Conservation (phyloP, 768 basidiomycete species). For the Exidia glandulosa region DNA sequence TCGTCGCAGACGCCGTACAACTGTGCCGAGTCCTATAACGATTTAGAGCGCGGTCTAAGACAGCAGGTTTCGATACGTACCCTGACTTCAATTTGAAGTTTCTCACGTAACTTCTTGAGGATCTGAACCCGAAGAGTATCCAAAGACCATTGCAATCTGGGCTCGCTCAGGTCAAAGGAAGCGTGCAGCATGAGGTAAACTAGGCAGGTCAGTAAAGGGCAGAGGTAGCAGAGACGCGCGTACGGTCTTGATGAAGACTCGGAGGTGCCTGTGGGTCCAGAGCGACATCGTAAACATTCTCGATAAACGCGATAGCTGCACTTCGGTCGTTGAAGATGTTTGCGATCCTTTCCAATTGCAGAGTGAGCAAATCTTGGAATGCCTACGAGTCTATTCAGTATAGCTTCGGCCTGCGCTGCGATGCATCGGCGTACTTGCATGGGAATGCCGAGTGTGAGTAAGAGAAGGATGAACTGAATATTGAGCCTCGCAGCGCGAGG, state of each 20-base stretch:
- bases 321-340: slow-evolving; percentile 6
- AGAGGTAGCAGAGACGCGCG: background rate
- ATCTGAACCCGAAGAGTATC: slow-evolving; percentile 8
- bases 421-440: slow-evolving; percentile 2
- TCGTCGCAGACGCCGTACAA: slow-evolving; percentile 14
- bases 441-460: slow-evolving; percentile 9
- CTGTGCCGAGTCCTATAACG: slow-evolving; percentile 8
- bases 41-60: background rate
- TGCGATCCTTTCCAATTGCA: slow-evolving; percentile 9
- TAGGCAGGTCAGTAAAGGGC: background rate
- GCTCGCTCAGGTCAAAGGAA: slow-evolving; percentile 14
- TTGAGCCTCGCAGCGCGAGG: slow-evolving; percentile 11
- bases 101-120: slow-evolving; percentile 9
- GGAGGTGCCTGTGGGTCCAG: background rate
- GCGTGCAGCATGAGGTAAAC: slow-evolving; percentile 13
- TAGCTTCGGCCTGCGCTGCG: background rate
- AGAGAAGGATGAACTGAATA: slow-evolving; percentile 12
- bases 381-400: slow-evolving; percentile 1
- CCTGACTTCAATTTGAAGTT: slow-evolving; percentile 12
- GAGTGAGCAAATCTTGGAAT: slow-evolving; percentile 9
- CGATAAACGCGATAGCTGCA: slow-evolving; percentile 9
- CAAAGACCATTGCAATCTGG: slow-evolving; percentile 9
- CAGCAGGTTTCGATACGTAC: background rate
- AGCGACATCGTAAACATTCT: slow-evolving; percentile 10
- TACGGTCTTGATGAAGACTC: background rate